Conservation (phyloP, 2,329 filamentous ascomycete species). For the Talaromyces pinophilus region DNA sequence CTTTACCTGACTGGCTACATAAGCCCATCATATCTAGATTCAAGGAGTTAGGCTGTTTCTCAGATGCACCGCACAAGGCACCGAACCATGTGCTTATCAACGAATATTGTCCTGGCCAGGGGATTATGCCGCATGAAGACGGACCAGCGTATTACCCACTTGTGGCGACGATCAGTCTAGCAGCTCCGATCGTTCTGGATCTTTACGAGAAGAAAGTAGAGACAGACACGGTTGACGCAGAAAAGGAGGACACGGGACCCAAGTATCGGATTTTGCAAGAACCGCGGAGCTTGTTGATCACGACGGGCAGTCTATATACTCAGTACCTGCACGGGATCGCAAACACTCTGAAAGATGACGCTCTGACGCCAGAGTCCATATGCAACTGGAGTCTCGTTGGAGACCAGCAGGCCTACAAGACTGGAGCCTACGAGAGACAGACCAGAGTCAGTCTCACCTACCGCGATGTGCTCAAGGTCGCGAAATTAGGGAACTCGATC, state of each 20-base stretch:
- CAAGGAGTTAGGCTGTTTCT: slow-evolving; percentile 53
- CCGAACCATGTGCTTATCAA: slow-evolving; percentile 95
- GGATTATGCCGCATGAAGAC: slow-evolving; percentile 98
- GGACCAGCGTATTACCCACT: slow-evolving; percentile 82
- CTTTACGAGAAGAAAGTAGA: slow-evolving; percentile 60
- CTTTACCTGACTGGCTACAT: slow-evolving; percentile 72
- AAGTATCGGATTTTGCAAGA: slow-evolving; percentile 74
- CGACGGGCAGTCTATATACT: slow-evolving; percentile 55
- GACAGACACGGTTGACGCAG: slow-evolving; percentile 35
- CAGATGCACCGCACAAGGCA: slow-evolving; percentile 66
- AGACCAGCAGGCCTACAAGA: slow-evolving; percentile 38
- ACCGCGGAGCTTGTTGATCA: slow-evolving; percentile 69
- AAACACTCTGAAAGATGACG: slow-evolving; percentile 60
- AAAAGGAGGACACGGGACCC: slow-evolving; percentile 30
- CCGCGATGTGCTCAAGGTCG: slow-evolving; percentile 82
- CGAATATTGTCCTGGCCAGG: slow-evolving; percentile 81
- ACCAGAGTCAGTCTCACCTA: slow-evolving; percentile 66
- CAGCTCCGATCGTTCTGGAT: slow-evolving; percentile 74
- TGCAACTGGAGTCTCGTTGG: slow-evolving; percentile 61
- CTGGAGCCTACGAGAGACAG: slow-evolving; percentile 50
- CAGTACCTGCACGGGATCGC: slow-evolving; percentile 63
- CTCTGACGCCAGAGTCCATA: slow-evolving; percentile 56
- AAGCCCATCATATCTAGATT: slow-evolving; percentile 66
- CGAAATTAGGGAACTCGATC: slow-evolving; percentile 69
- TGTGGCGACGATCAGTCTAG: slow-evolving; percentile 88